Evolutionary conservation across 345 rosid genomes (phyloP), one percentile per base, ranked within the genome.

Genomic region (Eucalyptus dawsonii): DNA sequence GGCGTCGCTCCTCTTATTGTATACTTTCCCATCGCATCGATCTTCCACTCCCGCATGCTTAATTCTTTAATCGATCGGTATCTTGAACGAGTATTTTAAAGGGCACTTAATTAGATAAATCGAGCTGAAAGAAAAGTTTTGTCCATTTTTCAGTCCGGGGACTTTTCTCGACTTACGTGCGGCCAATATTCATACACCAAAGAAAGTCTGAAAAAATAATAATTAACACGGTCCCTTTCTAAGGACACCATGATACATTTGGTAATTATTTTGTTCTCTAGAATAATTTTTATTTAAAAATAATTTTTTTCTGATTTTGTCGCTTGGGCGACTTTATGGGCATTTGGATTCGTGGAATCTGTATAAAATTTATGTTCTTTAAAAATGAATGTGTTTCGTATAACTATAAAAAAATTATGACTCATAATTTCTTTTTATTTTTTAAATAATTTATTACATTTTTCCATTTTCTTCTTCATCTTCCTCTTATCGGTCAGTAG

Each of bases 311-410:
- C n/a, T 15, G 0, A 51, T 51, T 16, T 51, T 17, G 22, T 7
- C 22, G 2, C 22, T 7, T 51, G 9, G 22, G 17, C 0, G 4
- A 51, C 9, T 51, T 51, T 51, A 7, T 17, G 22, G 8, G 9
- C 4, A 17, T 51, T 7, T 17, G 2, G 4, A 51, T 17, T 3
- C 4, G 1, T 17, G 22, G 4, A 17, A 51, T 0, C 0, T 17
- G 2, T 19, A 7, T 3, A 7, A 53, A 19, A 53, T 53, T 7
- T 53, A 0, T 53, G 7, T 53, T 53, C 0, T 8, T 53, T 4
- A 8, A 53, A 53, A 4, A 53, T 4, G 2, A 53, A 53, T 2
- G 24, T 9, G 2, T 53, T 53, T 53, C 1, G 2, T 53, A 53
- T 5, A 53, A 21, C 11, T 21, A 1, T 8, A 19, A 19, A 21